Conservation (phyloP, 2,329 filamentous ascomycete genomes). For the Cryoendolithus antarcticus region DNA sequence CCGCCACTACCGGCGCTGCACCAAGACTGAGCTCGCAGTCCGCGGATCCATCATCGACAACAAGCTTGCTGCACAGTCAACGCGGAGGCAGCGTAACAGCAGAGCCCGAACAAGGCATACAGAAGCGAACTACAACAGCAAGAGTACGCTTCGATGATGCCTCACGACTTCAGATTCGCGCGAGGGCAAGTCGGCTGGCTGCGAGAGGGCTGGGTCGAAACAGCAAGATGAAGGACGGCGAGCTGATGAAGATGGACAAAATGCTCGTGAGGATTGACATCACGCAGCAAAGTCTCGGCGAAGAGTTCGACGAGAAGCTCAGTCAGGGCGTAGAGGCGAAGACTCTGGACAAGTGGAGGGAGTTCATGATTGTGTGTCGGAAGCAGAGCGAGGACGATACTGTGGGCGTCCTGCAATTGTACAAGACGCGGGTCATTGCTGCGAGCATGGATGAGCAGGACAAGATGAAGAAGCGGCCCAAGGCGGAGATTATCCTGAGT, state of each 20-base stretch:
- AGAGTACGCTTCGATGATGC: conserved; percentile 20
- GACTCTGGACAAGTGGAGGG: conserved; percentile 51
- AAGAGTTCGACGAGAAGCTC: conserved; percentile 52
- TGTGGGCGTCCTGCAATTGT: conserved; percentile 23
- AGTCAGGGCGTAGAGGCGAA: conserved; percentile 47
- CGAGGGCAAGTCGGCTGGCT: conserved; percentile 18
- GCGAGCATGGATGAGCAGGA: conserved; percentile 33
- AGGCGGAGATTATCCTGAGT: conserved; percentile 45
- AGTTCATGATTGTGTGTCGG: conserved; percentile 51
- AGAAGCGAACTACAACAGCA: conserved; percentile 1
- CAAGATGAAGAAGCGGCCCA: conserved; percentile 41
- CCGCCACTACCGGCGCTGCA: neutral
- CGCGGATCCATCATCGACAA: conserved; percentile 2
- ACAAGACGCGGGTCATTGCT: conserved; percentile 36
- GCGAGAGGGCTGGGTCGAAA: conserved; percentile 15
- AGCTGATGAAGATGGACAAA: conserved; percentile 55
- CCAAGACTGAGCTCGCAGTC: conserved; percentile 4
- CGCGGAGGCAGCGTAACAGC: neutral
- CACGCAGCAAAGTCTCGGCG: conserved; percentile 36
- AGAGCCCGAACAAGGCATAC: neutral
- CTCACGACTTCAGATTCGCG: conserved; percentile 18
- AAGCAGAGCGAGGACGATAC: conserved; percentile 42
- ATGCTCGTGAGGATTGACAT: conserved; percentile 54
- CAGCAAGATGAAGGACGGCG: conserved; percentile 38
- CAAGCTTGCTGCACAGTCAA: conserved; percentile 14